phyloP scores from a whole-genome alignment of 495 filamentous ascomycete genomes.

The Daldinia vernicosa region DNA sequence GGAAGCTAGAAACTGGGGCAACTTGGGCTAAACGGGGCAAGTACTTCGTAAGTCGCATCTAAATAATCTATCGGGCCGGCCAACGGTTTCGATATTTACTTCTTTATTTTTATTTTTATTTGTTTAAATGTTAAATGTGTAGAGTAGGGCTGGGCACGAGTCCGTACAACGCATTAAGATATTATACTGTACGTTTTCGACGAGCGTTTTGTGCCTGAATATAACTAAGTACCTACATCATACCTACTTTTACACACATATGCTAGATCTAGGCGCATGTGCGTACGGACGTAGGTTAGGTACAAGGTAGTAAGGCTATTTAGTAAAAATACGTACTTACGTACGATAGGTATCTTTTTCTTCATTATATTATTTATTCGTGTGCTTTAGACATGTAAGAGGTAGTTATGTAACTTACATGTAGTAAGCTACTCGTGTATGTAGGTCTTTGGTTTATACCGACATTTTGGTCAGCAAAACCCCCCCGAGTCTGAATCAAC shows the following conservation, averaged over 20 bases:
- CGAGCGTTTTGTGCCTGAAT: neutral
- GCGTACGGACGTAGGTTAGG: neutral
- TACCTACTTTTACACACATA: neutral
- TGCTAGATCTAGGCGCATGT: neutral
- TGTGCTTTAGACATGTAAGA: neutral
- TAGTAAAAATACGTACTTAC: neutral
- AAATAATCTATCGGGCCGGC: conserved; percentile 35
- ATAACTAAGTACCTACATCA: no score
- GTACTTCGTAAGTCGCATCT: conserved; percentile 21
- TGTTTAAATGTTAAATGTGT: conserved; percentile 36
- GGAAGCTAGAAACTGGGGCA: neutral
- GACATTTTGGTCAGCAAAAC: conserved; percentile 32
- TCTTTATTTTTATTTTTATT: conserved; percentile 18
- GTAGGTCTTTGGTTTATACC: conserved; percentile 29
- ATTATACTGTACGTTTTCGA: neutral
- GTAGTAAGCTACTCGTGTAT: conserved; percentile 1
- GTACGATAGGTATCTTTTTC: neutral
- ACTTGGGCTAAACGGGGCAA: conserved; percentile 31
- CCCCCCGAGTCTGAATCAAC: conserved; percentile 24
- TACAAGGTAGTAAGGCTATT: neutral
- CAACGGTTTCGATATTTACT: conserved; percentile 27
- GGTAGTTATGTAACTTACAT: neutral
- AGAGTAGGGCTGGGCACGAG: conserved; percentile 35
- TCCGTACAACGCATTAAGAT: neutral
- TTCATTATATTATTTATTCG: neutral